Evolutionary conservation across 2,329 filamentous ascomycete species (phyloP), one percentile per base, ranked within the genome.

Genomic region (Penicillium sp.): DNA sequence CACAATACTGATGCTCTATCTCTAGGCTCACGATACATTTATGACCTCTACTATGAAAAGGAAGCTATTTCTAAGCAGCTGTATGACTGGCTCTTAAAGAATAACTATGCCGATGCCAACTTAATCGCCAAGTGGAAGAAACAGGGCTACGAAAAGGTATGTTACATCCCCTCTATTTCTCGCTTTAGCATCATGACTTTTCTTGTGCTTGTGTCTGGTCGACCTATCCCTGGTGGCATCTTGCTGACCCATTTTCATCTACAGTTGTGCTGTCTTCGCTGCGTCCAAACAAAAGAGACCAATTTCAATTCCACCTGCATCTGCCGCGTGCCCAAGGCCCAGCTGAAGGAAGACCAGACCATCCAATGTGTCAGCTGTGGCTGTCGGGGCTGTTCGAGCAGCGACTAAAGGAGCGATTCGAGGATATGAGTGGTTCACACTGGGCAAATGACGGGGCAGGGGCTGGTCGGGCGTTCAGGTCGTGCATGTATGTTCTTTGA

Each of bases 71-170:
- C 84, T 73, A 92, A 89, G 75, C 80, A 87, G 73, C 79, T 99
- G 18, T 99, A 99, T 74, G 94, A 97, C 63, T 99, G 90, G 87
- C 77, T 97, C 58, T 78, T 99, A 54, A 99, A 99, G 82, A 96
- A 99, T 69, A 86, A 87, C 44, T 97, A 99, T 70, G 94, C 92
- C 5, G 94, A 99, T 74, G 85, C 89, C 41, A 94, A 92, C 78
- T 77, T 99, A 68, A 97, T 99, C 68, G 94, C 94, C 13, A 99
- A 99, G 77, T 99, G 94, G 94, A 99, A 99, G 84, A 99, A 99
- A 78, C 89, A 95, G 67, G 94, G 94, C 14, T 99, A 99, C 67
- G 94, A 99, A 74, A 96, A 97, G 85, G 89, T 90, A 71, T 46
- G 79, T 50, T 46, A 22, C 18, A 22, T 38, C 38, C 10, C 22